Base-by-base conservation (phyloP, 2,329 filamentous ascomycete species). In the Ceratocystis harringtonii region DNA sequence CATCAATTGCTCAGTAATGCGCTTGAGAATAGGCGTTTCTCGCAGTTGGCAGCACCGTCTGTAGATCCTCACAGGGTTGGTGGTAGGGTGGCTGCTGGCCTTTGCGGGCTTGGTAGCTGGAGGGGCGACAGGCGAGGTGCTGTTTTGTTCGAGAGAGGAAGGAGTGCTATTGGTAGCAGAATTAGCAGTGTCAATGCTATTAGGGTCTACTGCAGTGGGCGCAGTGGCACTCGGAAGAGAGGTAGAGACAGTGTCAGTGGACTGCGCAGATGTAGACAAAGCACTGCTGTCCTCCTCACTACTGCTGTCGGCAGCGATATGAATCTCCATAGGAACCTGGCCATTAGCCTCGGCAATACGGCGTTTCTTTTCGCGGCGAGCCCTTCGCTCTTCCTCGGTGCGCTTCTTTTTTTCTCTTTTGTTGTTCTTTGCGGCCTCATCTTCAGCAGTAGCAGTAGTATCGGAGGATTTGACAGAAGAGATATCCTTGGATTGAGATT, bases 381-480 rank as follows among this genome's bases (percentile, higher is more conserved):
- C 90, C 73, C 95, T 95, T 52, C 92, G 82, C 74, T 96, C 92
- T 67, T 92, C 91, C 73, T 96, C 92, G 50, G 89, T 95, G 69
- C 88, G 86, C 78, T 95, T 96, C 77, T 96, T 96, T 79, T 96
- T 96, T 72, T 96, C 92, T 75, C 90, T 94, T 76, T 95, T 96
- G 70, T 86, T 86, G 6, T 79, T 84, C 0, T 76, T 78, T 41
- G 76, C 76, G 50, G 75, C 82, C 72, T 76, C 82, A 72, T 76
- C 77, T 28, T 77, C 74, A 57, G 72, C 72, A 61, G 71, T 70
- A 64, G 71, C 71, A 25, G 41, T 45, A 6, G 43, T 30, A 15
- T 61, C 22, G 17, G 19, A 12, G 12, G 81, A 82, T 67, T 80
- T 81, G 55, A 4, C 36, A 12, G 36, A 41, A 3, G 76, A 77